A percentile compares a stretch with the other conserved stretches of the same genome.
Evolutionary conservation across 228 moss, liverwort and hornwort species (phyloP).

Genomic region (Sphagnum magellanicum): DNA sequence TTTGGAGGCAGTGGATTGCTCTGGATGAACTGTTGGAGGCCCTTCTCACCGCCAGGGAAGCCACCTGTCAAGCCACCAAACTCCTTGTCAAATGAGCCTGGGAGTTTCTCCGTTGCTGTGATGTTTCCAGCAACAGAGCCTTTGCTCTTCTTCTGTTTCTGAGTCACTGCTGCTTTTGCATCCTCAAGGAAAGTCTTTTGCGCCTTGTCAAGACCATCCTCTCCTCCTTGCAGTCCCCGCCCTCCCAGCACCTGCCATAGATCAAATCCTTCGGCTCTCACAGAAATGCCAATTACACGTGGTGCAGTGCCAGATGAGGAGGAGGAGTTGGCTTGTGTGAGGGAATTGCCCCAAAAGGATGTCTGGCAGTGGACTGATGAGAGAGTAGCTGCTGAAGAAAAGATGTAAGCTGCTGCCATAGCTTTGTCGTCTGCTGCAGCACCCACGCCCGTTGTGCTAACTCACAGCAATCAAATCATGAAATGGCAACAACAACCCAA

Average conservation of each 20-base stretch:
- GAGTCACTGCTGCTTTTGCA: slow-evolving; percentile 25
- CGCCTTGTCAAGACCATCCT: slow-evolving; percentile 54
- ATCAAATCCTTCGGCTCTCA: slow-evolving; percentile 67
- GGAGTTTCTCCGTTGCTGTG: slow-evolving; percentile 20
- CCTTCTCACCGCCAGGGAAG: slow-evolving; percentile 91
- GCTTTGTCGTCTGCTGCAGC: too few species aligned
- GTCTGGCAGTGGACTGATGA: too few species aligned
- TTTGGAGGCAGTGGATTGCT: slow-evolving; percentile 57
- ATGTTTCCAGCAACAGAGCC: slow-evolving; percentile 32
- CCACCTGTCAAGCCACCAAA: slow-evolving; percentile 70
- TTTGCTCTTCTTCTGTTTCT: slow-evolving; percentile 15
- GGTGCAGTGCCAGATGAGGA: background rate
- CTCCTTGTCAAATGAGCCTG: slow-evolving; percentile 69
- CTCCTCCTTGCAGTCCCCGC: slow-evolving; percentile 80
- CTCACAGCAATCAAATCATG: too few species aligned
- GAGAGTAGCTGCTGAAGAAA: too few species aligned
- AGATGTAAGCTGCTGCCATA: too few species aligned
- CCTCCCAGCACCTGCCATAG: slow-evolving; percentile 79
- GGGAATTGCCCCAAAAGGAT: too few species aligned
- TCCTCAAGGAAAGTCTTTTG: slow-evolving; percentile 31
- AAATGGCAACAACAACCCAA: too few species aligned
- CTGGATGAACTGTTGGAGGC: slow-evolving; percentile 56
- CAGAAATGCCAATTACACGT: slow-evolving; percentile 5
- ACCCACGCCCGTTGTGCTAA: too few species aligned
- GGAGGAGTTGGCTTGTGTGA: too few species aligned